Evolutionary conservation across 805 yeast species (phyloP).

Genomic region (Candida chauliodis): DNA sequence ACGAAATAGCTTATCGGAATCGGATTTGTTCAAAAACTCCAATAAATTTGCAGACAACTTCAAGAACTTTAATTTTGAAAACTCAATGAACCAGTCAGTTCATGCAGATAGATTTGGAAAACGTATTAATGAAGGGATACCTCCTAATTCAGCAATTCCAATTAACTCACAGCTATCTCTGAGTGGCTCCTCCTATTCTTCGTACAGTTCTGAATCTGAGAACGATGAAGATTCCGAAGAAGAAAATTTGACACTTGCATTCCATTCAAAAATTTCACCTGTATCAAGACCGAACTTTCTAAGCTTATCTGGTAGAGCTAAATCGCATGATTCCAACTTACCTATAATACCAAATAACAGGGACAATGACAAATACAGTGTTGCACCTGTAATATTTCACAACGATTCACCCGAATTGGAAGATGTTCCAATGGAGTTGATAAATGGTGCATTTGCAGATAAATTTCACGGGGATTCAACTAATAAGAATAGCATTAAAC

Average conservation of each 20-base stretch:
- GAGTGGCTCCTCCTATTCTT: conserved; percentile 11
- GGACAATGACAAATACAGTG: conserved; percentile 16
- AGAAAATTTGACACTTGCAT: conserved; percentile 43
- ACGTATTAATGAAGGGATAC: conserved; percentile 12
- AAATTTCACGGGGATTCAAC: background rate
- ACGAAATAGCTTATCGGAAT: conserved; percentile 8
- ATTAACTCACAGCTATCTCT: conserved; percentile 10
- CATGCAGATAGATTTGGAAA: conserved; percentile 10
- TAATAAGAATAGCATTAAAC: background rate
- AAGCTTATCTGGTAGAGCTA: conserved; percentile 30
- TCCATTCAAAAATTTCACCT: conserved; percentile 38
- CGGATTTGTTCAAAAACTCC: conserved; percentile 9
- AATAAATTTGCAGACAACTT: conserved; percentile 30
- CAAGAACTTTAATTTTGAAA: conserved; percentile 31
- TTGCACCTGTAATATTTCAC: conserved; percentile 30
- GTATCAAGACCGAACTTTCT: conserved; percentile 32
- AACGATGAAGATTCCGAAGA: conserved; percentile 23
- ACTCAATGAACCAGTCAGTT: conserved; percentile 20
- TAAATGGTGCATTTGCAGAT: conserved; percentile 22
- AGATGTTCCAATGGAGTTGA: conserved; percentile 40
- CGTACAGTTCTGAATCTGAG: conserved; percentile 13
- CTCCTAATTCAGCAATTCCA: conserved; percentile 13
- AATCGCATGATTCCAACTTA: conserved; percentile 41
- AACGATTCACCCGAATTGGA: conserved; percentile 32
- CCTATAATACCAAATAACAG: conserved; percentile 21